A percentile compares a stretch with the other conserved stretches of the same genome.
phyloP scores from a whole-genome alignment of 2,329 filamentous ascomycete species.

The Camptophora hylomeconis region DNA sequence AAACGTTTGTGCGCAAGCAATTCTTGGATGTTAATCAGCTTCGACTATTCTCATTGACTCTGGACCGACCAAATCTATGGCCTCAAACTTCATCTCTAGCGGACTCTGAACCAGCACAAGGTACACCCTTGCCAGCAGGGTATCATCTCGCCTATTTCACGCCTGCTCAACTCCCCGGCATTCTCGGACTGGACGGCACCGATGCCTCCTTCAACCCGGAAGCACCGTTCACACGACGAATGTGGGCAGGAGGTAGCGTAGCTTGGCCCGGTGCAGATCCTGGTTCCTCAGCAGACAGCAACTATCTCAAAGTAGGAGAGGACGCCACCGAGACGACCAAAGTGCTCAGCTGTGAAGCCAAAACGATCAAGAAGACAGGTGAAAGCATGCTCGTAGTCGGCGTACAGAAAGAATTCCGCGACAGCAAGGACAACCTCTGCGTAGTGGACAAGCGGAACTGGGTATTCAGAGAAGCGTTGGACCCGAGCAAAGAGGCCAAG shows the following conservation, averaged over 20 bases:
- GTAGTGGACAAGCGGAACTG: slow-evolving; percentile 43
- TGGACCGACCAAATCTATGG: slow-evolving; percentile 36
- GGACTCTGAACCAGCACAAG: slow-evolving; percentile 24
- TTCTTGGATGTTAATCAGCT: slow-evolving; percentile 50
- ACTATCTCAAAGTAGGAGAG: slow-evolving; percentile 41
- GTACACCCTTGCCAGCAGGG: slow-evolving; percentile 43
- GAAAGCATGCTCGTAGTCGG: slow-evolving; percentile 53
- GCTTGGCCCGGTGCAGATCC: slow-evolving; percentile 29
- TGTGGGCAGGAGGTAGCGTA: slow-evolving; percentile 56
- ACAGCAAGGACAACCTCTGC: slow-evolving; percentile 34
- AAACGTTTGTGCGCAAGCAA: slow-evolving; percentile 35
- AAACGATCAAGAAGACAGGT: slow-evolving; percentile 40
- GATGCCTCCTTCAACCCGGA: slow-evolving; percentile 48
- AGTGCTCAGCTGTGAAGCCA: slow-evolving; percentile 40
- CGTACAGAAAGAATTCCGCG: slow-evolving; percentile 47
- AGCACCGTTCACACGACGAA: slow-evolving; percentile 46
- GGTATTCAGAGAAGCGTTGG: slow-evolving; percentile 30
- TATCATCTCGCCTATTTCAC: slow-evolving; percentile 55
- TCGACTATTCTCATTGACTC: slow-evolving; percentile 46
- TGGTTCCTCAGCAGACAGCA: slow-evolving; percentile 16
- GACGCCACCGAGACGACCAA: slow-evolving; percentile 43
- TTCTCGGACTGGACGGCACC: slow-evolving; percentile 47
- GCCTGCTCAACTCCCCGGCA: slow-evolving; percentile 39
- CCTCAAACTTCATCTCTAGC: slow-evolving; percentile 24
- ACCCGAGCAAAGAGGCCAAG: slow-evolving; percentile 9